Evolutionary conservation across 2,329 filamentous ascomycete species (phyloP).

Genomic region (Epichloe brachyelytri): DNA sequence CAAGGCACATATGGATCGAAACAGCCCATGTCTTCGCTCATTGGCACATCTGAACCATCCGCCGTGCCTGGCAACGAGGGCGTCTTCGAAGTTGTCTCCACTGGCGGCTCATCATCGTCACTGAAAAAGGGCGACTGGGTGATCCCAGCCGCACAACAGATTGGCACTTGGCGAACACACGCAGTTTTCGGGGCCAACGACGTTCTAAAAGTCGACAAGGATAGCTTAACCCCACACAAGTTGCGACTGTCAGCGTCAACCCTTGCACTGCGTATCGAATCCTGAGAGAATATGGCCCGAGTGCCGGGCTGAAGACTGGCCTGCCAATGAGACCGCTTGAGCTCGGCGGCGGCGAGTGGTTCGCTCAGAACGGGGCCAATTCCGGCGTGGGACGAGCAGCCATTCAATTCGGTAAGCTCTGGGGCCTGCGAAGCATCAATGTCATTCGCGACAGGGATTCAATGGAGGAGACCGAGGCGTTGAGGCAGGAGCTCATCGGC

Average conservation of each 20-base stretch:
- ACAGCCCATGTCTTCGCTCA: conserved; percentile 59
- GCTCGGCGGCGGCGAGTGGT: conserved; percentile 60
- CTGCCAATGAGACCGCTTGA: conserved; percentile 33
- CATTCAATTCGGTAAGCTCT: conserved; percentile 73
- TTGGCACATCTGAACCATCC: conserved; percentile 65
- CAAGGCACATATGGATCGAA: conserved; percentile 91
- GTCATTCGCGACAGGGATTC: conserved; percentile 63
- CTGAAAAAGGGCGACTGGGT: conserved; percentile 82
- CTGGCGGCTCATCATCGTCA: conserved; percentile 40
- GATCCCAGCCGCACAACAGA: conserved; percentile 68
- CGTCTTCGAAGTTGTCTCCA: conserved; percentile 73
- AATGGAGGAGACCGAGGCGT: conserved; percentile 47
- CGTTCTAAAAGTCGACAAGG: conserved; percentile 58
- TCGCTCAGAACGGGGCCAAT: conserved; percentile 95
- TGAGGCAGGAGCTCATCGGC: conserved; percentile 37
- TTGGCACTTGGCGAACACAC: conserved; percentile 94
- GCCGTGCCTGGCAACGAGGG: conserved; percentile 85
- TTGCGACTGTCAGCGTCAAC: conserved; percentile 82
- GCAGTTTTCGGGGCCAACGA: conserved; percentile 46
- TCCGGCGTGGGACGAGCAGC: conserved; percentile 82
- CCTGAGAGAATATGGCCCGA: conserved; percentile 61
- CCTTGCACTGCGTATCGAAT: conserved; percentile 91
- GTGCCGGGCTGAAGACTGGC: conserved; percentile 30
- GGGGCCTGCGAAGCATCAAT: conserved; percentile 87
- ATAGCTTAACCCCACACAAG: conserved; percentile 63